Evolutionary conservation across 164 flowering plant species (phyloP), one percentile per base, ranked within the genome.

Genomic region (Vitis amurensis): DNA sequence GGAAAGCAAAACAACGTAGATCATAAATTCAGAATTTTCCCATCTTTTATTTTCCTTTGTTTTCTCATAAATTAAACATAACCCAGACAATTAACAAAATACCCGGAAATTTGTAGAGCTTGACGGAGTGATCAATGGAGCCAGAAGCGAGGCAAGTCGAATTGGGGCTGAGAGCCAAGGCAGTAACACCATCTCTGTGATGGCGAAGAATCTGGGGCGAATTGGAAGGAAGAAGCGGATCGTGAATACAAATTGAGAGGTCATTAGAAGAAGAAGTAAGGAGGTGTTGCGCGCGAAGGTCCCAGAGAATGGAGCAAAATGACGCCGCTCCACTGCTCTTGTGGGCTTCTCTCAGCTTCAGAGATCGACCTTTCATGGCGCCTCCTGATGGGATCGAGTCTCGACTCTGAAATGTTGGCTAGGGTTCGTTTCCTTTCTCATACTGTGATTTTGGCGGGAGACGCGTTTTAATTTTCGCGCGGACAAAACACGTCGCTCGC

Each of bases 131-230:
- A 67, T 95, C 99, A 37, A 90, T 61, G 16, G 99, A 93, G n/a
- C 91, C 98, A 57, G 98, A 93, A 62, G 97, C 99, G 55, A 95
- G 97, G 71, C 94, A 95, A 10, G 97, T 88, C 51, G 95, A 93
- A 80, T 95, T 86, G 63, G 93, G 93, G 84, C 90, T 88, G n/a
- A 95, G 78, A 19, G 92, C 92, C 57, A 95, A 56, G 27, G 93
- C 90, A 0, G 97, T 87, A 64, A 95, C 97, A 0, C 97, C 99
- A 17, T 90, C 97, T 8, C 88, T 85, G 76, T 95, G 99, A 53
- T 91, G 86, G 53, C 85, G 86, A 11, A 95, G 84, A 23, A 74
- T 29, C 67, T 73, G 84, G 11, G 94, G 86, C 1, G 90, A 27
- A 44, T 37, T 73, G 8, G 94, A 81, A 31, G 78, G 83, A 3